phyloP scores from a whole-genome alignment of 164 flowering plant genomes.

The Stephania japonica region DNA sequence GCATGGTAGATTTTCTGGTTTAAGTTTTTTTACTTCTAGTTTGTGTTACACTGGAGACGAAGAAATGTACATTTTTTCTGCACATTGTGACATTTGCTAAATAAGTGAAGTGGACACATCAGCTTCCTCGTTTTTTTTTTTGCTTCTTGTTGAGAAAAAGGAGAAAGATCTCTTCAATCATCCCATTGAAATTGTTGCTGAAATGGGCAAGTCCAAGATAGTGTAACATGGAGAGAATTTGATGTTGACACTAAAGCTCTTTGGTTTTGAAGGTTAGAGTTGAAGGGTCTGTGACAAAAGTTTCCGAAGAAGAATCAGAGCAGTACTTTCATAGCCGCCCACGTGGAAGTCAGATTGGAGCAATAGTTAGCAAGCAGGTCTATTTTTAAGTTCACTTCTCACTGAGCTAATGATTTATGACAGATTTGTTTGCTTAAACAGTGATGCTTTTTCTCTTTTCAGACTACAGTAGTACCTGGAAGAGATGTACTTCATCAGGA shows the following conservation, averaged over 20 bases:
- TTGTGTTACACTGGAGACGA: not conserved
- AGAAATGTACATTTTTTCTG: not conserved
- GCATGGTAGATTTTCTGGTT: not conserved
- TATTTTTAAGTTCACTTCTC: not conserved
- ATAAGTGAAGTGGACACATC: not conserved
- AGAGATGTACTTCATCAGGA: slow-evolving; percentile 53
- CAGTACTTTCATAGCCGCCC: slow-evolving; percentile 91
- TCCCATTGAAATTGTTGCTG: not conserved
- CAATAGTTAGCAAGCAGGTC: slow-evolving; percentile 81
- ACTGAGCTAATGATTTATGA: not conserved
- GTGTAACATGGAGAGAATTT: not conserved
- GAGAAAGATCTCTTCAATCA: too few relatives aligned
- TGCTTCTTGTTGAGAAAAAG: too few relatives aligned
- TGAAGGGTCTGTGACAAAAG: slow-evolving; percentile 80
- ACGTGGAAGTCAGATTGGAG: slow-evolving; percentile 89
- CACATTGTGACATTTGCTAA: not conserved
- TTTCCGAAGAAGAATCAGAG: slow-evolving; percentile 84
- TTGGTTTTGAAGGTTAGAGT: slow-evolving; percentile 62
- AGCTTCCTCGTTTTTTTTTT: not conserved
- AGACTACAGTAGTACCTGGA: slow-evolving; percentile 82
- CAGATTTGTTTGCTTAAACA: not conserved
- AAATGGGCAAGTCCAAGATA: not conserved
- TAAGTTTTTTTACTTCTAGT: too few relatives aligned
- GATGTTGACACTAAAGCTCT: not conserved
- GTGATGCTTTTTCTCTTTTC: slow-evolving; percentile 12